Conservation (phyloP, 352 stramenopile species). For the Phytophthora capsici region DNA sequence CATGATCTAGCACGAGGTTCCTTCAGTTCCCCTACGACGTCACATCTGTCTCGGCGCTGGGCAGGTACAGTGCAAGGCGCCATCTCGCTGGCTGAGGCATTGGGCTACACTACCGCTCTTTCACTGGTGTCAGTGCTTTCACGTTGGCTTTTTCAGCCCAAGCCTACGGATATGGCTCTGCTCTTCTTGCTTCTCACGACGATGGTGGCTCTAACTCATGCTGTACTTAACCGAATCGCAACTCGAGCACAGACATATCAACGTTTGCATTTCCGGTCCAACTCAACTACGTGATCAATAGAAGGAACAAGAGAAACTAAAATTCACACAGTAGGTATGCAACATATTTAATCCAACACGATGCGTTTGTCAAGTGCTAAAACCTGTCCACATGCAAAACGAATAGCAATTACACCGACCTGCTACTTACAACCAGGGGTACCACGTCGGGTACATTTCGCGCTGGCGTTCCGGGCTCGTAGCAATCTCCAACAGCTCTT, state of each 20-base stretch:
- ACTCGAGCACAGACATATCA: conserved; percentile 27
- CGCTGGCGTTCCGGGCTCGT: conserved; percentile 81
- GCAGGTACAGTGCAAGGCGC: conserved; percentile 51
- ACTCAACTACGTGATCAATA: background rate
- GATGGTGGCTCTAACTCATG: conserved; percentile 58
- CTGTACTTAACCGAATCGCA: conserved; percentile 47
- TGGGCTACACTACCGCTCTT: conserved; percentile 63
- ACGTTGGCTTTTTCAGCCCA: conserved; percentile 61
- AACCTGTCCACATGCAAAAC: conserved; percentile 21
- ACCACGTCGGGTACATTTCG: conserved; percentile 91
- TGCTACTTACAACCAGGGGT: conserved; percentile 75
- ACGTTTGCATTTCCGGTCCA: conserved; percentile 20
- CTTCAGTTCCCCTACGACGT: conserved; percentile 9
- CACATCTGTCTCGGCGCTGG: conserved; percentile 39
- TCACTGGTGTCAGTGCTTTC: conserved; percentile 58
- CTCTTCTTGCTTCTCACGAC: conserved; percentile 71
- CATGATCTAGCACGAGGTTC: conserved; percentile 40
- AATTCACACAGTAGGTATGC: conserved; percentile 3
- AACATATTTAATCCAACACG: conserved; percentile 41
- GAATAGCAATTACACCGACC: conserved; percentile 15
- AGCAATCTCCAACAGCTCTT: conserved; percentile 83
- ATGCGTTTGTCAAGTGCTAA: conserved; percentile 6
- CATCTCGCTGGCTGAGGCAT: conserved; percentile 56
- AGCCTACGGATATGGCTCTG: conserved; percentile 65
- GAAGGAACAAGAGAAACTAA: conserved; percentile 2